phyloP scores from a whole-genome alignment of 1,284 basidiomycete genomes.

The Lentinula novae-zelandiae region DNA sequence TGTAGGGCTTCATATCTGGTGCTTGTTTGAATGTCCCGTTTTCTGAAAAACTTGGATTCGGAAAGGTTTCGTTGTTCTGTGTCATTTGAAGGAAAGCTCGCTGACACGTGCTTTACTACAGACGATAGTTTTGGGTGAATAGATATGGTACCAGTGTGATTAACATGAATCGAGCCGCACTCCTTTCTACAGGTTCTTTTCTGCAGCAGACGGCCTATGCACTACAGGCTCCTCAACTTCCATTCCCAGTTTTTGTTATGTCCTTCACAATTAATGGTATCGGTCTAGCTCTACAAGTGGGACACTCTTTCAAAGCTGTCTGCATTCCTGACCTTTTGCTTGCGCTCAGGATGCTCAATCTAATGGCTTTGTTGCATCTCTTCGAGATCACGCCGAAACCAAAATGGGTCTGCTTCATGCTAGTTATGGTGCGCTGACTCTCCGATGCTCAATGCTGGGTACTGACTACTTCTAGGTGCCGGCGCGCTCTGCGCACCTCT shows the following conservation, averaged over 20 bases:
- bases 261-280: slow-evolving; percentile 60
- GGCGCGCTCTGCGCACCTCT: slow-evolving; percentile 69
- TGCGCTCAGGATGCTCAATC: slow-evolving; percentile 43
- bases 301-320: not conserved
- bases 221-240: slow-evolving; percentile 54
- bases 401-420: slow-evolving; percentile 62
- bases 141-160: no score
- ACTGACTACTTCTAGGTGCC: slow-evolving; percentile 37
- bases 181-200: slow-evolving; percentile 16
- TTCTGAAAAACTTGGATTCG: slow-evolving; percentile 54
- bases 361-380: slow-evolving; percentile 49
- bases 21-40: slow-evolving; percentile 49
- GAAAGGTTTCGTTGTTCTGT: slow-evolving; percentile 37
- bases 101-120: not conserved
- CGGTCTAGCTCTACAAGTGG: slow-evolving; percentile 52
- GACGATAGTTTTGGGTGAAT: slow-evolving; percentile 30
- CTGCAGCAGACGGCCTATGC: slow-evolving; percentile 39
- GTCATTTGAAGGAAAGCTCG: not conserved
- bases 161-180: not conserved
- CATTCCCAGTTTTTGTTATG: slow-evolving; percentile 61
- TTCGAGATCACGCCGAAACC: slow-evolving; percentile 39
- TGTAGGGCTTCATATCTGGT: slow-evolving; percentile 10
- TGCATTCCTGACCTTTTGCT: not conserved
- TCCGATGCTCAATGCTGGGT: not conserved
- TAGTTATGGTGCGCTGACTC: slow-evolving; percentile 35